Evolutionary conservation across 371 early-diverging fungal species (phyloP), one percentile per base, ranked within the genome.

Genomic region (Parasitella parasitica): DNA sequence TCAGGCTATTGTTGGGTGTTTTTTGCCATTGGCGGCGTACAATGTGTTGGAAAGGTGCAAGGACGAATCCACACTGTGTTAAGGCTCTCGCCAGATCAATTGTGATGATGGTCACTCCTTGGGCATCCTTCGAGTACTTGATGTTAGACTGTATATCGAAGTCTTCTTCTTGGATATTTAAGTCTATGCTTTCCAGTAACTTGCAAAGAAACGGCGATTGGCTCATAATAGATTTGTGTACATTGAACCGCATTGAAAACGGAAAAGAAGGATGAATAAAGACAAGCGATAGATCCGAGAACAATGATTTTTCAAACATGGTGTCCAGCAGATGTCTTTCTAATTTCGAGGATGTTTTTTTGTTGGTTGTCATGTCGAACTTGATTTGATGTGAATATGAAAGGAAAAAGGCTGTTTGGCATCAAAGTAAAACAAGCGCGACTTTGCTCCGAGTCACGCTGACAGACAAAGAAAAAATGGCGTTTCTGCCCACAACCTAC

Each of bases 321-420:
- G 30, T 53, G 12, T 71, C 65, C 28, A 73, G 49, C 8, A 78
- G 55, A 58, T 73, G 64, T 26, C 49, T 61, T 48, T 73, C 76
- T 6, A 78, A 92, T 81, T 24, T 93, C 84, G 27, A 89, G 84
- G 72, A 94, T 92, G 60, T 36, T n/a, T 51, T 56, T 28, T 49
- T 49, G 2, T 27, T 18, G 1, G 27, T n/a, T 2, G 30, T 50
- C 28, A 49, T 49, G 0, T 43, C 11, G 46, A 20, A 7, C 13
- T 32, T 32, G 32, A 32, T 32, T 32, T n/a, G n/a, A n/a, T n/a
- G n/a, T n/a, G n/a, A n/a, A n/a, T n/a, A n/a, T n/a, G n/a, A n/a
- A n/a, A n/a, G n/a, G n/a, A n/a, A n/a, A n/a, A n/a, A n/a, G n/a
- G n/a, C n/a, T n/a, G n/a, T n/a, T n/a, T n/a, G n/a, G n/a, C n/a